phyloP scores from a whole-genome alignment of 352 stramenopile genomes.

The Lagenidium giganteum region DNA sequence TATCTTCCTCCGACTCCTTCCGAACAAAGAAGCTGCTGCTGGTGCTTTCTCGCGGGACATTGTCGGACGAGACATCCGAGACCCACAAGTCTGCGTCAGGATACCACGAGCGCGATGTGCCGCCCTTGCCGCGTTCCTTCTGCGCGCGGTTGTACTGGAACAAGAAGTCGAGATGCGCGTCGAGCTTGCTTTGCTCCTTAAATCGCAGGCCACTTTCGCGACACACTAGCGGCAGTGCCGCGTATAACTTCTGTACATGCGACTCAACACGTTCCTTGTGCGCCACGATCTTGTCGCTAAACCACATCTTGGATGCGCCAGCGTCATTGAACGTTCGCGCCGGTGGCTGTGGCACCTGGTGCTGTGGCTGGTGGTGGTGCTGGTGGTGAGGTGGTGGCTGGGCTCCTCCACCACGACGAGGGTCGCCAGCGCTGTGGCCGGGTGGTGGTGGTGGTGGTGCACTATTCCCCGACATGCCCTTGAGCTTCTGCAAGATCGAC shows the following conservation, averaged over 20 bases:
- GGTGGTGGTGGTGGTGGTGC: neutral
- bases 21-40: constrained; percentile 77
- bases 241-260: constrained; percentile 84
- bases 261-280: constrained; percentile 84
- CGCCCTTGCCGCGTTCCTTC: constrained; percentile 78
- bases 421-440: constrained; percentile 8
- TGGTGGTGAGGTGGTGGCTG: constrained; percentile 7
- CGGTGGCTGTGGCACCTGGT: constrained; percentile 2
- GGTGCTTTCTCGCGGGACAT: constrained; percentile 54
- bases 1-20: constrained; percentile 45
- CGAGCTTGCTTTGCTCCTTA: constrained; percentile 66
- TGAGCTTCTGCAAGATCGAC: constrained; percentile 83
- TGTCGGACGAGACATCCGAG: constrained; percentile 58
- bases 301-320: constrained; percentile 71
- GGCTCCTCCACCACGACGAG: neutral
- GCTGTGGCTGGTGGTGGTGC: constrained; percentile 12
- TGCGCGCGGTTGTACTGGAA: constrained; percentile 83
- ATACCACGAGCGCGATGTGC: constrained; percentile 80
- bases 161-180: constrained; percentile 81
- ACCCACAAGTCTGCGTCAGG: constrained; percentile 80
- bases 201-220: constrained; percentile 78
- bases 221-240: constrained; percentile 72
- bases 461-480: constrained; percentile 34
- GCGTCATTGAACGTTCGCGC: constrained; percentile 26
- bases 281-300: constrained; percentile 75